phyloP scores from a whole-genome alignment of 192 early-diverging fungal genomes.

The Coemansia sp. region DNA sequence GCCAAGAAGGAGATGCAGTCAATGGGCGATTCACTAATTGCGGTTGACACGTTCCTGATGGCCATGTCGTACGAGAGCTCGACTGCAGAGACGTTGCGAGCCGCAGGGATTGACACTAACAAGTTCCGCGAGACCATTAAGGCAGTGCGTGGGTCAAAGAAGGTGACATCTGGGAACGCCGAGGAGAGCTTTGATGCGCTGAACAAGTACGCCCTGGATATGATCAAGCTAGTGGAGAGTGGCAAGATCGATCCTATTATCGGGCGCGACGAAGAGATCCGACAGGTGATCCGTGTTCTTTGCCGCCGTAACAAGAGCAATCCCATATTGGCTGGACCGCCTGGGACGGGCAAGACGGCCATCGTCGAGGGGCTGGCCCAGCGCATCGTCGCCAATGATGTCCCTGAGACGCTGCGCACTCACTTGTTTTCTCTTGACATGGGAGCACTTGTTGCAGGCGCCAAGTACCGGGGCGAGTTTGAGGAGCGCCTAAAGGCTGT shows the following conservation, averaged over 20 bases:
- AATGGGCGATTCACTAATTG: constrained; percentile 87
- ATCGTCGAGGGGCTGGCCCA: constrained; percentile 93
- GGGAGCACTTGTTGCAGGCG: constrained; percentile 90
- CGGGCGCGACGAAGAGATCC: constrained; percentile 95
- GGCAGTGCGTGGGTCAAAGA: constrained; percentile 75
- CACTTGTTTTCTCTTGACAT: constrained; percentile 92
- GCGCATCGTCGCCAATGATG: constrained; percentile 90
- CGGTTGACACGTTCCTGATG: constrained; percentile 86
- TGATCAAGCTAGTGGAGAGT: constrained; percentile 75
- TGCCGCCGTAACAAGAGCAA: constrained; percentile 89
- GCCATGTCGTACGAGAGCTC: constrained; percentile 77
- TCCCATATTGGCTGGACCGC: constrained; percentile 83
- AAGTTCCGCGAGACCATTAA: constrained; percentile 74
- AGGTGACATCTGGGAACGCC: constrained; percentile 83
- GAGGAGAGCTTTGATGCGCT: constrained; percentile 91
- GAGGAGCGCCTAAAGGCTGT: constrained; percentile 97
- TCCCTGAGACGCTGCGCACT: constrained; percentile 80
- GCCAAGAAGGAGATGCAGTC: constrained; percentile 82
- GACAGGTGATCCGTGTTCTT: constrained; percentile 91
- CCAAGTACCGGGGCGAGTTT: constrained; percentile 97
- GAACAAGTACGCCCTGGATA: constrained; percentile 90
- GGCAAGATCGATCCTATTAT: constrained; percentile 97
- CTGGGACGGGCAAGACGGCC: constrained; percentile 76
- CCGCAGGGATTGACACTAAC: constrained; percentile 69
- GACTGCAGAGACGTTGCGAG: constrained; percentile 60